Conservation (phyloP, 75 land plant genomes). For the Picea sitchensis region DNA sequence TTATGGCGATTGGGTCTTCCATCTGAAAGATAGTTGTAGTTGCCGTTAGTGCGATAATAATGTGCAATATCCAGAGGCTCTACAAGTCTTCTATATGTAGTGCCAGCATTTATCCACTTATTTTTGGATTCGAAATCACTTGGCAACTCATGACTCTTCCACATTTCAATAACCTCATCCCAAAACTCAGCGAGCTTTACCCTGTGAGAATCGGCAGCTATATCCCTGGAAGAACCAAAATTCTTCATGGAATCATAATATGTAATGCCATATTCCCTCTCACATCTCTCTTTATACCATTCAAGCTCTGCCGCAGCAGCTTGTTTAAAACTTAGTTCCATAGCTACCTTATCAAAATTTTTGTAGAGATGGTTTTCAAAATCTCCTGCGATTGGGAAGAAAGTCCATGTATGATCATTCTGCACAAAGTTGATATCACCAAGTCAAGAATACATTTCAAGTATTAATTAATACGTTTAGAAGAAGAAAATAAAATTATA, state of each 20-base stretch:
- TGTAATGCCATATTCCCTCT: slow-evolving; percentile 19
- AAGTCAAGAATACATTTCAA: too few relatives aligned
- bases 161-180: slow-evolving; percentile 35
- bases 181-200: slow-evolving; percentile 38
- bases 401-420: too few relatives aligned
- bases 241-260: slow-evolving; percentile 49
- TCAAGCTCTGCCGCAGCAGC: slow-evolving; percentile 21
- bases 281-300: slow-evolving; percentile 48
- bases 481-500: too few relatives aligned
- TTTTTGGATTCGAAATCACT: slow-evolving; percentile 27
- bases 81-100: slow-evolving; percentile 41
- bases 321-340: too few relatives aligned
- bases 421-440: too few relatives aligned
- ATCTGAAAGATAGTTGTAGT: slow-evolving; percentile 34
- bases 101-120: slow-evolving; percentile 47
- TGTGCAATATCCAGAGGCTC: slow-evolving; percentile 64
- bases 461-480: too few relatives aligned
- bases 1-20: slow-evolving; percentile 35
- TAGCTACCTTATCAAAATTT: too few relatives aligned
- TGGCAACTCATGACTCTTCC: slow-evolving; percentile 36
- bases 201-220: slow-evolving; percentile 5
- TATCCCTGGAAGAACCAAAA: slow-evolving; percentile 8
- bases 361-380: too few relatives aligned
- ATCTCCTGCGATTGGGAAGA: too few relatives aligned
- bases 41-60: slow-evolving; percentile 24